A percentile compares a stretch with the other conserved stretches of the same genome.
phyloP scores from a whole-genome alignment of 1,284 basidiomycete species.

The Marasmius oreades region DNA sequence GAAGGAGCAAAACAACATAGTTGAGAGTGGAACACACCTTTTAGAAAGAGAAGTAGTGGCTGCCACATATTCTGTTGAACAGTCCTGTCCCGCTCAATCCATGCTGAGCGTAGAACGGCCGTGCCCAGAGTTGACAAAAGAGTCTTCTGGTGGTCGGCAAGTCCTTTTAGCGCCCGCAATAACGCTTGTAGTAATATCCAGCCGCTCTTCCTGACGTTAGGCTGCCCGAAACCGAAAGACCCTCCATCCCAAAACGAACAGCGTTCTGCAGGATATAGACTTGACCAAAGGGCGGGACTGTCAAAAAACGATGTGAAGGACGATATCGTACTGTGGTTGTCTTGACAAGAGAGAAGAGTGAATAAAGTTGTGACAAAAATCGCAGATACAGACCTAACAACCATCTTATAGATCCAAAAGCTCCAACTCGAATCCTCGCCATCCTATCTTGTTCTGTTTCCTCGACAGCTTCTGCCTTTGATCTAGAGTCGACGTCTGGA shows the following conservation, averaged over 20 bases:
- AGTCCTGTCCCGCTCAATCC: constrained; percentile 67
- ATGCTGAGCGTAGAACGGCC: constrained; percentile 69
- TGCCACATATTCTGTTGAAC: constrained; percentile 71
- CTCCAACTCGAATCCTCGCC: constrained; percentile 70
- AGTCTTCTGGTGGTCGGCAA: constrained; percentile 30
- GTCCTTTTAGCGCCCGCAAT: constrained; percentile 35
- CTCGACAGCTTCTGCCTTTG: constrained; percentile 53
- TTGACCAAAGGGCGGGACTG: constrained; percentile 57
- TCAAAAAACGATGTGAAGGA: constrained; percentile 39
- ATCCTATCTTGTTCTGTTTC: constrained; percentile 66
- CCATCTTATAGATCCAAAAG: constrained; percentile 68
- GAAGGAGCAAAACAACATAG: not conserved
- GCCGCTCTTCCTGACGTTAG: constrained; percentile 61
- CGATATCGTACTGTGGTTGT: constrained; percentile 20
- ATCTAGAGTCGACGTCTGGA: not conserved
- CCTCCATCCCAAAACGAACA: constrained; percentile 42
- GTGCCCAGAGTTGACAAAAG: constrained; percentile 48
- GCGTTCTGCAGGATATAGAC: constrained; percentile 39
- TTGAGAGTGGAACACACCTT: constrained; percentile 42
- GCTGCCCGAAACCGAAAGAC: constrained; percentile 60
- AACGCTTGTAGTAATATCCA: constrained; percentile 52
- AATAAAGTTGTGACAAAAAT: constrained; percentile 11
- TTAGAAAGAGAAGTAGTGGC: constrained; percentile 68
- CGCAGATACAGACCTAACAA: constrained; percentile 46
- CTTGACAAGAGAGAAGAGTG: constrained; percentile 16